Conservation (phyloP, 2,329 filamentous ascomycete genomes). For the Aschersonia sp. region DNA sequence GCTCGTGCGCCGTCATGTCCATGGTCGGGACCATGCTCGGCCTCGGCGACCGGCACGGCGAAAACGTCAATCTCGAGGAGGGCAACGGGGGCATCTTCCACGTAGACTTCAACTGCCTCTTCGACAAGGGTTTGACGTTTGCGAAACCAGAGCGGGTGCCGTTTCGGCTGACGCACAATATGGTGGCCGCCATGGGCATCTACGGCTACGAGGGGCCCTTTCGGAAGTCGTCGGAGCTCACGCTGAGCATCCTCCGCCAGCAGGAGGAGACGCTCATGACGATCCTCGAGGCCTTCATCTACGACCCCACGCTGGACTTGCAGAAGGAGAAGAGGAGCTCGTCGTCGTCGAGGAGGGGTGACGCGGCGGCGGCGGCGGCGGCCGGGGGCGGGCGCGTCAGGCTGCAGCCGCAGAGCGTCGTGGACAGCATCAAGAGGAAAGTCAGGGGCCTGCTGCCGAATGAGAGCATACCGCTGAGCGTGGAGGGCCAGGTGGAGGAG, state of each 20-base stretch:
- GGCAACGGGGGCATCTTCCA: slow-evolving; percentile 89
- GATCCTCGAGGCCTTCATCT: slow-evolving; percentile 89
- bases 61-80: slow-evolving; percentile 93
- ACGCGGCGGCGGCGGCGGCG: slow-evolving; percentile 13
- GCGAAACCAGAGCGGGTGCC: slow-evolving; percentile 89
- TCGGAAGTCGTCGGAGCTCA: slow-evolving; percentile 78
- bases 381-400: slow-evolving; percentile 16
- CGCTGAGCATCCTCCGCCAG: slow-evolving; percentile 67
- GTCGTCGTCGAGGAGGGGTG: slow-evolving; percentile 12
- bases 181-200: slow-evolving; percentile 93
- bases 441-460: slow-evolving; percentile 69
- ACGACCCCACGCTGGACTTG: slow-evolving; percentile 91
- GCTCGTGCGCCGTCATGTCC: slow-evolving; percentile 97
- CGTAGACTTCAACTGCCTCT: slow-evolving; percentile 98
- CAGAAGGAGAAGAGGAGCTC: slow-evolving; percentile 46
- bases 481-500: slow-evolving; percentile 95
- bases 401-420: slow-evolving; percentile 54
- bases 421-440: slow-evolving; percentile 80
- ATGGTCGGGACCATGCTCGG: slow-evolving; percentile 94
- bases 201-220: slow-evolving; percentile 92
- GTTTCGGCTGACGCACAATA: slow-evolving; percentile 95
- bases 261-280: slow-evolving; percentile 97
- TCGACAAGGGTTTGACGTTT: slow-evolving; percentile 94
- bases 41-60: slow-evolving; percentile 86
- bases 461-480: slow-evolving; percentile 83